These are phyloP conservation scores for Annona cherimola DNA, from an alignment of 164 flowering plant genomes.

Conservation along the genomic window DNA sequence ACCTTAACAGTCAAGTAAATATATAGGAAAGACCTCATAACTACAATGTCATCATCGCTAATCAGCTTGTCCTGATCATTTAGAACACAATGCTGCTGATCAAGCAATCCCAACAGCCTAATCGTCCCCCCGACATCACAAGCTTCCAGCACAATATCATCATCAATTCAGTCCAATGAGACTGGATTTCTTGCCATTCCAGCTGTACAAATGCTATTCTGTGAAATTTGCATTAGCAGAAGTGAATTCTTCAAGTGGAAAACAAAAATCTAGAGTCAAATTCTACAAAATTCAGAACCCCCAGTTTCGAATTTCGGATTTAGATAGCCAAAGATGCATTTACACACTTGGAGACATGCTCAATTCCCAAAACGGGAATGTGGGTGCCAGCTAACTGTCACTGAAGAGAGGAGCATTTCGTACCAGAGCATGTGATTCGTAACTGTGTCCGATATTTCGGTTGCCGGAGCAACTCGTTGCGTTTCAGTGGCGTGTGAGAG, in stretches of 20 bases:
- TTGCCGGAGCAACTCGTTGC: slow-evolving; percentile 4
- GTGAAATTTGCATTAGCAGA: too few relatives aligned
- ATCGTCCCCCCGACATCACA: background rate
- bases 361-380: background rate
- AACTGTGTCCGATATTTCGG: slow-evolving; percentile 17
- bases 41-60: too few relatives aligned
- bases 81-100: too few relatives aligned
- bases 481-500: slow-evolving; percentile 16
- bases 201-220: too few relatives aligned
- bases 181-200: background rate
- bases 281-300: background rate
- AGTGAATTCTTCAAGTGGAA: too few relatives aligned
- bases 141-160: background rate
- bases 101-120: too few relatives aligned
- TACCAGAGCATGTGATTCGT: slow-evolving; percentile 40
- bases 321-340: too few relatives aligned
- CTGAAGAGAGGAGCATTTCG: background rate
- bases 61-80: too few relatives aligned
- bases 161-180: background rate
- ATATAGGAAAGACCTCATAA: too few relatives aligned
- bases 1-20: too few relatives aligned
- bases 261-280: too few relatives aligned
- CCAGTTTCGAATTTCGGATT: background rate
- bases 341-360: background rate
- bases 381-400: background rate